A percentile compares a stretch with the other conserved stretches of the same genome.
Conservation (phyloP, 495 filamentous ascomycete species). For the Talaromyces wortmannii region DNA sequence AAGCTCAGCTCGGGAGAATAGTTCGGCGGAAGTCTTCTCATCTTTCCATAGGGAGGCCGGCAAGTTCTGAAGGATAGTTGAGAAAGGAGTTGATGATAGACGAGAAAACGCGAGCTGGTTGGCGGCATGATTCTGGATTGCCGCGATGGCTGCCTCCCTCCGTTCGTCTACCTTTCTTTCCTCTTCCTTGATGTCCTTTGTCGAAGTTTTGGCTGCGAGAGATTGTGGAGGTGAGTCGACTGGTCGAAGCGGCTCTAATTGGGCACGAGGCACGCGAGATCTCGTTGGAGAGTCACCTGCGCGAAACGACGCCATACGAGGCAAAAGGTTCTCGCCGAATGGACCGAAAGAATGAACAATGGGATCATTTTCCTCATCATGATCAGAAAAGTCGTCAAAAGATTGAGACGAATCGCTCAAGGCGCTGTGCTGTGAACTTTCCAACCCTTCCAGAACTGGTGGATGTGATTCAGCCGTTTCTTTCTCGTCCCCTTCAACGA, state of each 20-base stretch:
- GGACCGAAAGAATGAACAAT: slow-evolving; percentile 86
- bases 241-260: slow-evolving; percentile 29
- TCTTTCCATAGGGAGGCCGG: slow-evolving; percentile 55
- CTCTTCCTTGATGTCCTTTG: slow-evolving; percentile 9
- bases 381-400: slow-evolving; percentile 59
- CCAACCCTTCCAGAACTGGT: slow-evolving; percentile 15
- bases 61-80: slow-evolving; percentile 77
- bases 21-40: slow-evolving; percentile 31
- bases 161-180: slow-evolving; percentile 15
- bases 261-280: slow-evolving; percentile 22
- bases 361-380: slow-evolving; percentile 89
- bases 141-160: slow-evolving; percentile 23
- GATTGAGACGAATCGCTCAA: slow-evolving; percentile 51
- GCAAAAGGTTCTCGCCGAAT: slow-evolving; percentile 73
- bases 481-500: slow-evolving; percentile 27
- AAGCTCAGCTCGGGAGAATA: slow-evolving; percentile 54
- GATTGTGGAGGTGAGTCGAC: slow-evolving; percentile 30
- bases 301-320: slow-evolving; percentile 68
- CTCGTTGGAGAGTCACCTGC: slow-evolving; percentile 48
- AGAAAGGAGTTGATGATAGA: slow-evolving; percentile 85
- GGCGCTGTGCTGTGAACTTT: slow-evolving; percentile 46
- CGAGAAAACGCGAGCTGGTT: slow-evolving; percentile 97
- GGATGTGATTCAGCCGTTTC: slow-evolving; percentile 7
- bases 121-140: slow-evolving; percentile 67
- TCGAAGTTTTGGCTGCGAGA: not conserved